Evolutionary conservation across 805 yeast species (phyloP), one percentile per base, ranked within the genome.

Genomic region (Ogataea naganishii): DNA sequence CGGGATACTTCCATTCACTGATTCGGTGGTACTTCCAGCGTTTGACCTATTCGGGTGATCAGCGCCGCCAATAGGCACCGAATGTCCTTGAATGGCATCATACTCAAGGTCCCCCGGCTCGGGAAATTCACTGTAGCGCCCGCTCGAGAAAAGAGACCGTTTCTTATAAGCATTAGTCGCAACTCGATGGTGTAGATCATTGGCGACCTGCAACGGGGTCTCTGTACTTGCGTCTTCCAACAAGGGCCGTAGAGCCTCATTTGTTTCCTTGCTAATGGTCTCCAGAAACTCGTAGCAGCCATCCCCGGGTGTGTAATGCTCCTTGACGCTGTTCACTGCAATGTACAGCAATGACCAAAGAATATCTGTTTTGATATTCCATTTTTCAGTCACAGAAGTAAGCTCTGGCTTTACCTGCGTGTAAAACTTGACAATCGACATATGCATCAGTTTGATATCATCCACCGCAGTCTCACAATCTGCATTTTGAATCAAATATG

Each of bases 361-460:
- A 4, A 46, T 28, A 3, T 36, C 35, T 17, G 40, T 39, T 27
- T 43, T 29, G 15, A 44, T 19, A 35, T 37, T 33, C 40, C 46
- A 42, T 24, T 34, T 38, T 15, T 30, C 17, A 15, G 19, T 20
- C 11, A n/a, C 9, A 14, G 13, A 14, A 6, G n/a, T n/a, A n/a
- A n/a, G n/a, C n/a, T n/a, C n/a, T n/a, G n/a, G n/a, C n/a, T n/a
- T n/a, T n/a, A n/a, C n/a, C n/a, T n/a, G 18, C 23, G 11, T 23
- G 14, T n/a, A 27, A 12, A 7, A 23, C 21, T 19, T 24, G 18
- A 18, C 26, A n/a, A 7, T 13, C 15, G 5, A 34, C 26, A 32
- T 32, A 32, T 8, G 29, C 34, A 56, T 25, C 23, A 47, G 32
- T n/a, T 41, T 26, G 8, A 55, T 31, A 34, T 56, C 58, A 7